Evolutionary conservation across 2,329 filamentous ascomycete genomes (phyloP), one percentile per base, ranked within the genome.

Genomic region (Colletotrichum tanaceti): DNA sequence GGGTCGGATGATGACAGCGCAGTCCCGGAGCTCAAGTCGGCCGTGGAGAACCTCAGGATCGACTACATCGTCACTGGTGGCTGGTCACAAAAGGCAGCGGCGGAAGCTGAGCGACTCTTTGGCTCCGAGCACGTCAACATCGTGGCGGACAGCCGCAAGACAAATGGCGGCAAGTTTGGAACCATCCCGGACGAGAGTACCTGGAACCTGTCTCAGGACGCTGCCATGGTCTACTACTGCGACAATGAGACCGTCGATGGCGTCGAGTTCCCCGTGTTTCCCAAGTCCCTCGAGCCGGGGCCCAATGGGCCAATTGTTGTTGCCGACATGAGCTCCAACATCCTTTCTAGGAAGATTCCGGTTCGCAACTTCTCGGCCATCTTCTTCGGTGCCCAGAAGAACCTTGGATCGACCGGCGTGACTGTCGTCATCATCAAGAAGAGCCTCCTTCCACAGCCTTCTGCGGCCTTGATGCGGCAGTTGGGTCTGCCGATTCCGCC

Each of bases 371-470:
- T 91, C 80, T 91, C 90, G 1, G 84, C 91, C 73, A 91, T 98
- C 76, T 98, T 98, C 82, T 97, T 94, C 71, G 94, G 94, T 54
- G 94, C 94, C 0, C 95, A 98, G 78, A 98, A 98, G 87, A 98
- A 98, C 80, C 86, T 98, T 13, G 95, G 94, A 35, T 89, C 88
- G 3, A 90, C 95, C 1, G 95, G 95, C 68, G 87, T 98, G 69
- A 96, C 95, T 6, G 92, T 97, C 35, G 91, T 92, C 16, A 90
- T 98, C 57, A 85, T 98, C 75, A 91, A 91, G 77, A 97, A 97
- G 83, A 88, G 83, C 71, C 84, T 98, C 38, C 86, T 98, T 14
- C 91, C 92, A 4, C 89, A 93, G 73, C 91, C 93, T 3, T 84
- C 90, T 9, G 83, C 92, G 1, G 82, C 86, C 5, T 83, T 97